Conservation (phyloP, 2,329 filamentous ascomycete species). For the Domatiomyces catenatus region DNA sequence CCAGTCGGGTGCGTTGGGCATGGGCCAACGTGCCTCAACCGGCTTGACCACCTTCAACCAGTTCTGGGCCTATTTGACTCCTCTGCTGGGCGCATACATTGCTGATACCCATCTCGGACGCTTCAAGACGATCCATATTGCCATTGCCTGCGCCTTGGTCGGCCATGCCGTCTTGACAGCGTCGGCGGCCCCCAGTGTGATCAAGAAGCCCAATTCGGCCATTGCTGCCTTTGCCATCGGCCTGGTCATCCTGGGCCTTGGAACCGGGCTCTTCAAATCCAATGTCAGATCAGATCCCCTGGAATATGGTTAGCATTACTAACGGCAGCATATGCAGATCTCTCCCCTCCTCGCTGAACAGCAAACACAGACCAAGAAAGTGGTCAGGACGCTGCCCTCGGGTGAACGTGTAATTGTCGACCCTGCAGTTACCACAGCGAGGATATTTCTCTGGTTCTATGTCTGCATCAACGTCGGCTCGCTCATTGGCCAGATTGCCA, state of each 20-base stretch:
- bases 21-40: conserved; percentile 43
- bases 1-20: conserved; percentile 41
- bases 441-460: conserved; percentile 58
- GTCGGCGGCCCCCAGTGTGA: conserved; percentile 48
- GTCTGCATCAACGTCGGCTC: conserved; percentile 55
- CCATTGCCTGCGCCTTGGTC: conserved; percentile 46
- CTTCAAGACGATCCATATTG: conserved; percentile 54
- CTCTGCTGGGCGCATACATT: conserved; percentile 42
- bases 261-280: conserved; percentile 67
- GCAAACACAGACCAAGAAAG: conserved; percentile 44
- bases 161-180: conserved; percentile 53
- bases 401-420: conserved; percentile 59
- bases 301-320: no score
- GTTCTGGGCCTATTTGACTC: conserved; percentile 48
- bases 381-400: conserved; percentile 38
- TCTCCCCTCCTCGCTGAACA: conserved; percentile 58
- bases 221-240: conserved; percentile 50
- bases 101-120: conserved; percentile 57
- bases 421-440: conserved; percentile 50
- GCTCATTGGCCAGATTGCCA: conserved; percentile 45
- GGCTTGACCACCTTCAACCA: conserved; percentile 40
- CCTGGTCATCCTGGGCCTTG: conserved; percentile 55
- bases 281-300: conserved; percentile 43
- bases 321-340: conserved; percentile 29
- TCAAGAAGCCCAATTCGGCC: conserved; percentile 41